phyloP scores from a whole-genome alignment of 192 early-diverging fungal genomes.

The Rhizophagus sp. region DNA sequence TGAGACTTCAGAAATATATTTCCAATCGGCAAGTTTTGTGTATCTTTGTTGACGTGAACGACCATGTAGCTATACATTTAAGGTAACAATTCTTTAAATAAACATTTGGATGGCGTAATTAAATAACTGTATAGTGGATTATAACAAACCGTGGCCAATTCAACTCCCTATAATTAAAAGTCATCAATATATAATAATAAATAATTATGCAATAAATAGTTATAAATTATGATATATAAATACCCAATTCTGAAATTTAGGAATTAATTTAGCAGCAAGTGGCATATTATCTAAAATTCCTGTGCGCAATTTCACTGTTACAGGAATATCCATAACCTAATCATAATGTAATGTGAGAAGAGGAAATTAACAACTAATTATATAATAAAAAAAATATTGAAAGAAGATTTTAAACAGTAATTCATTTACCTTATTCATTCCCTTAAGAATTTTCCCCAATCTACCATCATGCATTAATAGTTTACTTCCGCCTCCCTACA shows the following conservation, averaged over 20 bases:
- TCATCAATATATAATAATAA: background rate
- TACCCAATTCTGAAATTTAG: constrained; percentile 62
- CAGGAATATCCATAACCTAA: constrained; percentile 67
- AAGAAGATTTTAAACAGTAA: background rate
- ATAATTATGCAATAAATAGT: background rate
- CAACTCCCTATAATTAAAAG: constrained; percentile 48
- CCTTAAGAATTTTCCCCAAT: constrained; percentile 73
- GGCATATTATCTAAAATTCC: constrained; percentile 64
- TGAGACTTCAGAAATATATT: constrained; percentile 77
- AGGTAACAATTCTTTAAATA: background rate
- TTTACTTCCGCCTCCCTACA: constrained; percentile 79
- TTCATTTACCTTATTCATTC: constrained; percentile 55
- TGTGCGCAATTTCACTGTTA: constrained; percentile 91
- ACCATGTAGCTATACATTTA: constrained; percentile 72
- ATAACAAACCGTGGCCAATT: constrained; percentile 55
- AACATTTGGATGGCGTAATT: background rate
- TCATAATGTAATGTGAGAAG: background rate
- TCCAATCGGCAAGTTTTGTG: constrained; percentile 88
- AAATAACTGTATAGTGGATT: background rate
- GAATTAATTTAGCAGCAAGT: constrained; percentile 74
- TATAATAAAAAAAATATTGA: background rate
- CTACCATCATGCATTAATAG: constrained; percentile 68
- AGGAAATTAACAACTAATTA: background rate
- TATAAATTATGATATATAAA: background rate
- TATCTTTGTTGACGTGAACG: constrained; percentile 92